These are phyloP conservation scores for Fusarium floridanum DNA, from an alignment of 2,329 filamentous ascomycete genomes.

Conservation along the genomic window DNA sequence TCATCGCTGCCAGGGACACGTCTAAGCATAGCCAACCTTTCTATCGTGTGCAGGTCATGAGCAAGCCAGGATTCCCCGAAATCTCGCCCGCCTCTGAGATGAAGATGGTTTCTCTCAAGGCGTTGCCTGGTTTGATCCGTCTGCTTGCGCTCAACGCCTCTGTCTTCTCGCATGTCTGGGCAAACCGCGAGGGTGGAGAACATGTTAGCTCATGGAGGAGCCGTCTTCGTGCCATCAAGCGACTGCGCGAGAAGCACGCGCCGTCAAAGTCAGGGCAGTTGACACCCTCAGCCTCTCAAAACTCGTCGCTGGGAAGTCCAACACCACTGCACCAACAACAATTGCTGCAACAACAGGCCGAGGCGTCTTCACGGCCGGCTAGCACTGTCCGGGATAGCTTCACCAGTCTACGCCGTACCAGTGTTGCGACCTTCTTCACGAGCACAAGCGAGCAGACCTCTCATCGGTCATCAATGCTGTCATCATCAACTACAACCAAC, in stretches of 20 bases:
- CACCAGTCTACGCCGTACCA: slow-evolving; percentile 71
- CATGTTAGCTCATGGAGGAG: slow-evolving; percentile 92
- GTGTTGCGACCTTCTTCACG: slow-evolving; percentile 74
- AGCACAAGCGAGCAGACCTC: slow-evolving; percentile 68
- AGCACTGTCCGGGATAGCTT: slow-evolving; percentile 72
- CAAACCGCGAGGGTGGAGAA: slow-evolving; percentile 80
- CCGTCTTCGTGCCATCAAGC: slow-evolving; percentile 85
- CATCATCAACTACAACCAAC: slow-evolving; percentile 65
- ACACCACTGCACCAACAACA: slow-evolving; percentile 39
- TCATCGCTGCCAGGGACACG: slow-evolving; percentile 72
- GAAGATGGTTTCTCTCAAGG: slow-evolving; percentile 88
- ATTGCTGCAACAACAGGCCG: slow-evolving; percentile 39
- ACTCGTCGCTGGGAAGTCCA: slow-evolving; percentile 47
- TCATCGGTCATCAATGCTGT: slow-evolving; percentile 69
- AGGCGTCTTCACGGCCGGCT: slow-evolving; percentile 55
- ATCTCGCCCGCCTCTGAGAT: slow-evolving; percentile 90
- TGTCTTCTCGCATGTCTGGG: slow-evolving; percentile 94
- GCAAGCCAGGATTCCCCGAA: slow-evolving; percentile 88
- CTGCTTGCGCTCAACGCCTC: slow-evolving; percentile 93
- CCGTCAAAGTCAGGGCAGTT: slow-evolving; percentile 55
- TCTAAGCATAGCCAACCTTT: slow-evolving; percentile 66
- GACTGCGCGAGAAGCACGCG: slow-evolving; percentile 78
- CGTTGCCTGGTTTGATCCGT: slow-evolving; percentile 86
- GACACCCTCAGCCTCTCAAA: slow-evolving; percentile 47
- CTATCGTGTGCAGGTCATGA: slow-evolving; percentile 91